Evolutionary conservation across 768 basidiomycete species (phyloP).

Genomic region (Termitomyces sp.): DNA sequence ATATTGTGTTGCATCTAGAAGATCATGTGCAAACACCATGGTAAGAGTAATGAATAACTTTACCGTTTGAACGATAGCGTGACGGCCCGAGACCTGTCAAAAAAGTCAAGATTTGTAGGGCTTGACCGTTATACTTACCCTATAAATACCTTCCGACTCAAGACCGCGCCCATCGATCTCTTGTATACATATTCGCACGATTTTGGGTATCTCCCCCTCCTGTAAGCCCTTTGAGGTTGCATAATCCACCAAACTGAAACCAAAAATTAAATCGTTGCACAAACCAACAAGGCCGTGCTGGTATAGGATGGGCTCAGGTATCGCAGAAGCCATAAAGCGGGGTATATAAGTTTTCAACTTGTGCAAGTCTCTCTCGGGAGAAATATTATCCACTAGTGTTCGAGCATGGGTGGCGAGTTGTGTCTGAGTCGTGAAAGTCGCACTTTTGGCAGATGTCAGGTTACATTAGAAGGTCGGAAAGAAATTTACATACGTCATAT

Average conservation of each 20-base stretch:
- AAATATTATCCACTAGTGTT: slow-evolving; percentile 57
- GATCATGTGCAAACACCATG: background rate
- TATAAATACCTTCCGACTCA: slow-evolving; percentile 76
- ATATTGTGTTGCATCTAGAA: slow-evolving; percentile 77
- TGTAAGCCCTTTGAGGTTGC: slow-evolving; percentile 71
- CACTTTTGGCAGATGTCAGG: slow-evolving; percentile 35
- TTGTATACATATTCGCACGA: slow-evolving; percentile 72
- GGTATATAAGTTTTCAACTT: slow-evolving; percentile 52
- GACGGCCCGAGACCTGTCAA: slow-evolving; percentile 75
- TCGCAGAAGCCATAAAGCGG: slow-evolving; percentile 56
- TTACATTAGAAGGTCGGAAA: background rate
- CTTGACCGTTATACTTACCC: slow-evolving; percentile 36
- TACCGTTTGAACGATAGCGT: slow-evolving; percentile 80
- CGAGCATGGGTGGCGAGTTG: slow-evolving; percentile 67
- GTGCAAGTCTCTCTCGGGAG: slow-evolving; percentile 63
- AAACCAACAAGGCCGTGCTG: slow-evolving; percentile 76
- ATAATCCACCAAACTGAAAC: slow-evolving; percentile 83
- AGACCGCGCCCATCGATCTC: slow-evolving; percentile 80
- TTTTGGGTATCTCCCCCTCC: slow-evolving; percentile 75
- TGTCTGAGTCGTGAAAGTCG: slow-evolving; percentile 70
- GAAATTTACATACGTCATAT: slow-evolving; percentile 53
- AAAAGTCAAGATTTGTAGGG: background rate
- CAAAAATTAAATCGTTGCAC: slow-evolving; percentile 87
- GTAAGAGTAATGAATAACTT: slow-evolving; percentile 14
- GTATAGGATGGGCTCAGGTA: slow-evolving; percentile 70